Evolutionary conservation across 768 basidiomycete species (phyloP).

Genomic region (Coprinopsis cinerea): DNA sequence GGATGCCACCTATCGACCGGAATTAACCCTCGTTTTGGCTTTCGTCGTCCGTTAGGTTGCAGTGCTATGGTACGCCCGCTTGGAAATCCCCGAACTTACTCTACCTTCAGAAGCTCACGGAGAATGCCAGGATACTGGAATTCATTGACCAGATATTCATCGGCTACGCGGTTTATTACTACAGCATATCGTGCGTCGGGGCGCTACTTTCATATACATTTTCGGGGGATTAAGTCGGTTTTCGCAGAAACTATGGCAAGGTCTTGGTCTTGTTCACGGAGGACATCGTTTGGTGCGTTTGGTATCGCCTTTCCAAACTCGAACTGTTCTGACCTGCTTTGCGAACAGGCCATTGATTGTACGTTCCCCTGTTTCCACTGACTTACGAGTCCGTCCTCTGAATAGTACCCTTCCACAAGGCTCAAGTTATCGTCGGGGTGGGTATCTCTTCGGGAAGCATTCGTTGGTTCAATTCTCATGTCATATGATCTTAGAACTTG

Average conservation of each 20-base stretch:
- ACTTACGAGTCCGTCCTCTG: not conserved
- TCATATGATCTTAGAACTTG: slow-evolving; percentile 11
- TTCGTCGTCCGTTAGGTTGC: too few species aligned
- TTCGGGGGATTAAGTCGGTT: slow-evolving; percentile 3
- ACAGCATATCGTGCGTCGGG: slow-evolving; percentile 43
- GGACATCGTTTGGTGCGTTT: slow-evolving; percentile 30
- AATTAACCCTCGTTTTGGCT: too few species aligned
- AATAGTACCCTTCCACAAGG: slow-evolving; percentile 3
- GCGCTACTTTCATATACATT: not conserved
- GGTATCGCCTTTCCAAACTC: not conserved
- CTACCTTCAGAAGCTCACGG: too few species aligned
- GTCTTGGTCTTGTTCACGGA: slow-evolving; percentile 21
- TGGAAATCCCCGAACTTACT: too few species aligned
- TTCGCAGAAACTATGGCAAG: slow-evolving; percentile 31
- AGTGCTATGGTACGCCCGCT: slow-evolving; percentile 21
- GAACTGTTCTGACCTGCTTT: not conserved
- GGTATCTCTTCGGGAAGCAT: slow-evolving; percentile 10
- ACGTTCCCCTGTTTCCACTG: slow-evolving; percentile 14
- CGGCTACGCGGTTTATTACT: slow-evolving; percentile 48
- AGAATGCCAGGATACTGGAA: slow-evolving; percentile 39
- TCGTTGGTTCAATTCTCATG: not conserved
- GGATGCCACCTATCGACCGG: too few species aligned
- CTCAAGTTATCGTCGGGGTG: slow-evolving; percentile 33
- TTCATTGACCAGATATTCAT: slow-evolving; percentile 45
- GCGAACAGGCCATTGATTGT: slow-evolving; percentile 31